phyloP scores from a whole-genome alignment of 1,284 basidiomycete genomes.

The Xerocomus amazonicus region DNA sequence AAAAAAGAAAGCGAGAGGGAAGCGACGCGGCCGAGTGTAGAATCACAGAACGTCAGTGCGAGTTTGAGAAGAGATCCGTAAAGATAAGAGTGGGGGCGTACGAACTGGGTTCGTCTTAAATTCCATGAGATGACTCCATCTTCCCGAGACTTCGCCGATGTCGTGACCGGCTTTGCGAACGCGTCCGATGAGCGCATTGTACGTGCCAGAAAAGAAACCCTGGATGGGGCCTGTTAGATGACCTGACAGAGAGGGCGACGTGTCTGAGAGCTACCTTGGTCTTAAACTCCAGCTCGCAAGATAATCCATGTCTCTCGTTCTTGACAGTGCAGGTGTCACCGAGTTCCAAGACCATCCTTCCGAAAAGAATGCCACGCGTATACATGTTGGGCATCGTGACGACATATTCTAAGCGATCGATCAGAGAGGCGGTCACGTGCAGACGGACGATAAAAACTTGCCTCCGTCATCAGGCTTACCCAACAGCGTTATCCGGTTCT shows the following conservation, averaged over 20 bases:
- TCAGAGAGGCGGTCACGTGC: constrained; percentile 9
- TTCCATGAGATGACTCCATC: constrained; percentile 93
- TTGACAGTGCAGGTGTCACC: constrained; percentile 88
- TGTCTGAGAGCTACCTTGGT: constrained; percentile 63
- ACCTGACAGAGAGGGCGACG: neutral
- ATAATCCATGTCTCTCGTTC: constrained; percentile 75
- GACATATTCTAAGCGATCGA: constrained; percentile 60
- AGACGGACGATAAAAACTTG: constrained; percentile 33
- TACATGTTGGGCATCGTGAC: constrained; percentile 98
- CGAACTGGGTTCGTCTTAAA: constrained; percentile 69
- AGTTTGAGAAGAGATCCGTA: neutral
- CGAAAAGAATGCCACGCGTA: constrained; percentile 94
- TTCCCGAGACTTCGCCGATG: constrained; percentile 84
- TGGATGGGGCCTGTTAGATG: constrained; percentile 28
- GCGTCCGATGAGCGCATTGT: constrained; percentile 87
- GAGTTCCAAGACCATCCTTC: constrained; percentile 97
- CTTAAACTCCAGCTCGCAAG: constrained; percentile 94
- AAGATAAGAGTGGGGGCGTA: constrained; percentile 7
- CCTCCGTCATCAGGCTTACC: constrained; percentile 84
- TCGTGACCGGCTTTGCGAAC: constrained; percentile 68
- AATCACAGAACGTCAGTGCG: neutral
- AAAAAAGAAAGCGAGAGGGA: neutral
- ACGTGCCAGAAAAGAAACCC: constrained; percentile 97
- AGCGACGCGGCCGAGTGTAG: neutral
- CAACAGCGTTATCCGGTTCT: constrained; percentile 82